A percentile compares a stretch with the other conserved stretches of the same genome.
Evolutionary conservation across 306 rosid genomes (phyloP).

Genomic region (Morella rubra): DNA sequence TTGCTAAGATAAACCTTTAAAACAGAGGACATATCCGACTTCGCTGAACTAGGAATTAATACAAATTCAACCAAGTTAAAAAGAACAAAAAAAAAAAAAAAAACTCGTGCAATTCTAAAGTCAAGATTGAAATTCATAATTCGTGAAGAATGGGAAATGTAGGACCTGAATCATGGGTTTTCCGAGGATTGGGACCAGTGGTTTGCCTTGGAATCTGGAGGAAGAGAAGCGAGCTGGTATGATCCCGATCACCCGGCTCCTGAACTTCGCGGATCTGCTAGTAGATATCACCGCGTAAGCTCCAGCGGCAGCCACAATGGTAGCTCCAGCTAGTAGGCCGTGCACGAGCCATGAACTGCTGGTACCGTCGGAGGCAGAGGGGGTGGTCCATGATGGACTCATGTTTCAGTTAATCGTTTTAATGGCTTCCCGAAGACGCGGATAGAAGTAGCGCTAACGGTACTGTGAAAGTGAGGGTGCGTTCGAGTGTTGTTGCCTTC

Average conservation of each 20-base stretch:
- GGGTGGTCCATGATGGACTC: constrained; percentile 6
- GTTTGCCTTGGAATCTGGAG: constrained; percentile 76
- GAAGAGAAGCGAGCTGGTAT: constrained; percentile 95
- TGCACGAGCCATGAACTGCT: constrained; percentile 65
- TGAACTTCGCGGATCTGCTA: constrained; percentile 50
- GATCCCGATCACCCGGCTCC: constrained; percentile 86
- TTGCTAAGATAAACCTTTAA: background rate
- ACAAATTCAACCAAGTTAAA: too few relatives aligned
- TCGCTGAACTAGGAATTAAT: background rate
- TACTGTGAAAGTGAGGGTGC: background rate
- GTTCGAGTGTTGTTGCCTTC: background rate
- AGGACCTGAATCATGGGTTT: constrained; percentile 96
- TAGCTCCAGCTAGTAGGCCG: constrained; percentile 65
- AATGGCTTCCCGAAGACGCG: background rate
- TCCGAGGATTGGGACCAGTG: constrained; percentile 85
- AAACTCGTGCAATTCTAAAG: background rate
- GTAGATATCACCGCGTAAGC: constrained; percentile 49
- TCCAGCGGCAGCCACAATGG: constrained; percentile 69
- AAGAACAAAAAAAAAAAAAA: background rate
- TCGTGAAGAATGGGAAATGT: background rate
- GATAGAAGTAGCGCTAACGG: background rate
- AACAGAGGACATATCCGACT: background rate
- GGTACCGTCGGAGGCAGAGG: constrained; percentile 41
- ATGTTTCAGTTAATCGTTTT: background rate
- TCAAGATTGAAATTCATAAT: background rate